Percentiles rank a stretch among this genome's conserved stretches.
Evolutionary conservation across 768 basidiomycete genomes (phyloP).

Genomic region (Trametes punicea): DNA sequence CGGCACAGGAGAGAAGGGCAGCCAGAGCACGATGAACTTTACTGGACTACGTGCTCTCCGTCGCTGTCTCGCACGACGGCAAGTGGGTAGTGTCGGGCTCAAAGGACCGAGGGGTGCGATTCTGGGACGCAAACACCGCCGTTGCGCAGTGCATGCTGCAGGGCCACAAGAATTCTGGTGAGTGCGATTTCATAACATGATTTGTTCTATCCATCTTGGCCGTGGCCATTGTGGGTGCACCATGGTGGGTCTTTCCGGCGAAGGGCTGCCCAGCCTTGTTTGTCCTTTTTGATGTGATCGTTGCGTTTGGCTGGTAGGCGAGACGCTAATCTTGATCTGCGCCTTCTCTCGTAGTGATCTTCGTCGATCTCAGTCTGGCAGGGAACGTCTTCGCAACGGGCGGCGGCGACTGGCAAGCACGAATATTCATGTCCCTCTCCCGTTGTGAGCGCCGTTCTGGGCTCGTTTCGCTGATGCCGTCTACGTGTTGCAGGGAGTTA

Average conservation of each 20-base stretch:
- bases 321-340: slow-evolving; percentile 1
- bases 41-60: slow-evolving; percentile 75
- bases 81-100: slow-evolving; percentile 94
- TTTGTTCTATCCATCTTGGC: too few relatives aligned
- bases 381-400: slow-evolving; percentile 66
- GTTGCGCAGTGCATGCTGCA: slow-evolving; percentile 93
- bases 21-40: slow-evolving; percentile 76
- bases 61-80: slow-evolving; percentile 86
- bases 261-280: not conserved
- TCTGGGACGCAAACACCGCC: slow-evolving; percentile 79
- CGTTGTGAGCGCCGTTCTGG: not conserved
- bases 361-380: slow-evolving; percentile 62
- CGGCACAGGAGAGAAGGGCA: slow-evolving; percentile 39
- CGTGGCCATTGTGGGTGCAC: too few relatives aligned
- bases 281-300: not conserved
- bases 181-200: slow-evolving; percentile 19
- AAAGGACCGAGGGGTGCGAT: slow-evolving; percentile 95
- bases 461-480: not conserved
- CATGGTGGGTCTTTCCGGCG: too few relatives aligned
- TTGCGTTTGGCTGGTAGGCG: not conserved
- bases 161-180: slow-evolving; percentile 68
- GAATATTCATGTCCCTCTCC: slow-evolving; percentile 52
- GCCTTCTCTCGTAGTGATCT: slow-evolving; percentile 49
- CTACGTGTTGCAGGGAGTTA: slow-evolving; percentile 8
- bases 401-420: slow-evolving; percentile 67